These are phyloP conservation scores for Metschnikowia kofuensis DNA, from an alignment of 805 yeast species.

Conservation along the genomic window DNA sequence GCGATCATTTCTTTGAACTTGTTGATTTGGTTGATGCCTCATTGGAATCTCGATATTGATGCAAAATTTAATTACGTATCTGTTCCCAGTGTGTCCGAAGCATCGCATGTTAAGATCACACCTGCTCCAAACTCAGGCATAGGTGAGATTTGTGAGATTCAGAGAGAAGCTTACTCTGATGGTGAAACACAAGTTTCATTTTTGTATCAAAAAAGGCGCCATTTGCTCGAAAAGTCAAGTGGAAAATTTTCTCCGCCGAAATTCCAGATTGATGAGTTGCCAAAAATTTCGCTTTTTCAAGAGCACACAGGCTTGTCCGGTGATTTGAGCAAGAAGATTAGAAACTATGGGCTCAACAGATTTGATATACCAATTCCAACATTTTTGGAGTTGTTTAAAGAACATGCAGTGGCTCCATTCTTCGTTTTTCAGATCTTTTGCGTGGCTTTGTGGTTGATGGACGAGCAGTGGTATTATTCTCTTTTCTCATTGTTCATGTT, in stretches of 20 bases:
- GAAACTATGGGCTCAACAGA: conserved; percentile 77
- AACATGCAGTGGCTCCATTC: conserved; percentile 97
- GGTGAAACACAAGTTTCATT: conserved; percentile 68
- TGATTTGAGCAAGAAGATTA: conserved; percentile 44
- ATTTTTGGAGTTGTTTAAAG: conserved; percentile 84
- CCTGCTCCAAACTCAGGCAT: conserved; percentile 87
- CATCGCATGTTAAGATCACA: conserved; percentile 67
- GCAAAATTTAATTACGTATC: conserved; percentile 64
- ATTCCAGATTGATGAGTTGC: conserved; percentile 62
- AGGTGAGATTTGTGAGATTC: conserved; percentile 70
- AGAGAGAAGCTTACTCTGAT: conserved; percentile 50
- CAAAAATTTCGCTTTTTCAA: conserved; percentile 58
- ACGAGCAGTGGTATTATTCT: conserved; percentile 95
- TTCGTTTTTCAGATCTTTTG: conserved; percentile 96
- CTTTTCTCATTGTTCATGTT: conserved; percentile 89
- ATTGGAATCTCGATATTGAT: conserved; percentile 78
- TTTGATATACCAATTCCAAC: conserved; percentile 97
- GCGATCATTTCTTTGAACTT: conserved; percentile 69
- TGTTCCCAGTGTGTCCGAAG: conserved; percentile 55
- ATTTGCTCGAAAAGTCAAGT: conserved; percentile 57
- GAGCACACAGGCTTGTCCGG: conserved; percentile 52
- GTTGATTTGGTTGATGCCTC: conserved; percentile 84
- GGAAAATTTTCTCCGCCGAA: conserved; percentile 75
- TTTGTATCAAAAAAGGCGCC: conserved; percentile 88
- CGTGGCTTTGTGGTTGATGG: conserved; percentile 93